Conservation (phyloP, 768 basidiomycete genomes). For the Russula sp. region DNA sequence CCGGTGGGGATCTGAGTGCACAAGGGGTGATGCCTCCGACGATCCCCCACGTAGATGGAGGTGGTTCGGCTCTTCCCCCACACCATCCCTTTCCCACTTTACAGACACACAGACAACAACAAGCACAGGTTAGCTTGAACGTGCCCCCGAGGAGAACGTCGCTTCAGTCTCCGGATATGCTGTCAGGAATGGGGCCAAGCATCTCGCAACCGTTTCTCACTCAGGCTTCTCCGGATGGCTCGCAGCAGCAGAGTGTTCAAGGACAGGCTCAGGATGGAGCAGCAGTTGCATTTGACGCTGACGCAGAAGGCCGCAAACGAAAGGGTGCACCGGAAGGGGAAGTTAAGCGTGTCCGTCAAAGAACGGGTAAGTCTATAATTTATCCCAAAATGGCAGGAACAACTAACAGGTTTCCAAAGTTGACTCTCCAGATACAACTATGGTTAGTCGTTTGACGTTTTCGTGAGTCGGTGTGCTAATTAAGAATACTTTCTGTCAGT, state of each 20-base stretch:
- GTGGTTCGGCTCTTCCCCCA: slow-evolving; percentile 1
- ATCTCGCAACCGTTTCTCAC: slow-evolving; percentile 10
- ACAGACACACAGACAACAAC: slow-evolving; percentile 8
- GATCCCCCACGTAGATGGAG: slow-evolving; percentile 11
- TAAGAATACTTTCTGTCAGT: slow-evolving; percentile 3
- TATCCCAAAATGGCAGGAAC: not conserved
- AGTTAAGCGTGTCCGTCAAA: slow-evolving; percentile 62
- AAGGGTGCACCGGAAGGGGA: slow-evolving; percentile 61
- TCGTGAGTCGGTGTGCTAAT: not conserved
- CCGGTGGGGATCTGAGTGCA: slow-evolving; percentile 15
- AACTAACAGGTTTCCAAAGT: slow-evolving; percentile 4
- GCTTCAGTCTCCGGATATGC: slow-evolving; percentile 14
- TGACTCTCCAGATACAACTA: slow-evolving; percentile 27
- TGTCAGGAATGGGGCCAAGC: slow-evolving; percentile 11
- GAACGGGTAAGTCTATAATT: slow-evolving; percentile 47
- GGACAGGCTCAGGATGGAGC: slow-evolving; percentile 9
- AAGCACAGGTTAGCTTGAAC: slow-evolving; percentile 5
- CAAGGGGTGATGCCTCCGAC: slow-evolving; percentile 13
- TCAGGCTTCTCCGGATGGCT: slow-evolving; percentile 7
- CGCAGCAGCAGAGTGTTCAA: slow-evolving; percentile 2
- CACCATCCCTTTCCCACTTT: slow-evolving; percentile 10
- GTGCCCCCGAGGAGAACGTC: slow-evolving; percentile 6
- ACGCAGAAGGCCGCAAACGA: slow-evolving; percentile 60
- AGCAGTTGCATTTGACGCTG: slow-evolving; percentile 42
- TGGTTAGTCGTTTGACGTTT: slow-evolving; percentile 21